These are phyloP conservation scores for Arxiozyma heterogenica DNA, from an alignment of 1,139 yeast genomes.

Conservation along the genomic window DNA sequence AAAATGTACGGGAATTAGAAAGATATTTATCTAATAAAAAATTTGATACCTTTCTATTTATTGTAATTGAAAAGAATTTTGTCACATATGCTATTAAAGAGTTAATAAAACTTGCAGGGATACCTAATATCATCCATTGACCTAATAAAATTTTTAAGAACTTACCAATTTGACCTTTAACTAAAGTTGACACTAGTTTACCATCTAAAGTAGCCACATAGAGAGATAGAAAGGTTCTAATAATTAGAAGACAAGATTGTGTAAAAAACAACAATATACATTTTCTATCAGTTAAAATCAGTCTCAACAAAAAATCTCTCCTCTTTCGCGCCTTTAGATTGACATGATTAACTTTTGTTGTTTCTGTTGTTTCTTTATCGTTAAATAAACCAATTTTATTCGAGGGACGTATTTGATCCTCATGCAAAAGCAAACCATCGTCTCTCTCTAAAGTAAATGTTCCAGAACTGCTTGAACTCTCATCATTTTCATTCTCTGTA, in stretches of 20 bases:
- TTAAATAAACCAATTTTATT: neutral
- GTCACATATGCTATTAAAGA: constrained; percentile 67
- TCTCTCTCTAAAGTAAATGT: neutral
- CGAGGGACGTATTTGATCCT: neutral
- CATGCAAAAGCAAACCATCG: neutral
- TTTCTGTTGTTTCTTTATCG: neutral
- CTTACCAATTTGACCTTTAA: constrained; percentile 55
- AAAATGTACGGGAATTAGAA: constrained; percentile 26
- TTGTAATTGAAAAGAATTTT: constrained; percentile 53
- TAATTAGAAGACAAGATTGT: constrained; percentile 55
- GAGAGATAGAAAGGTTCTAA: constrained; percentile 67
- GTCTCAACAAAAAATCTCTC: constrained; percentile 19
- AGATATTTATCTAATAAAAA: constrained; percentile 45
- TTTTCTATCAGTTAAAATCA: constrained; percentile 25
- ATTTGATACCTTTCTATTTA: constrained; percentile 58
- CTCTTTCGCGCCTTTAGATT: neutral
- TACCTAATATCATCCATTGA: constrained; percentile 76
- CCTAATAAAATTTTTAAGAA: constrained; percentile 53
- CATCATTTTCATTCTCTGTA: constrained; percentile 2
- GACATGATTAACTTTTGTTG: neutral
- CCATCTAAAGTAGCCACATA: constrained; percentile 88
- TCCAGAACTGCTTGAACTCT: neutral
- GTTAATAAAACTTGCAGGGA: constrained; percentile 80
- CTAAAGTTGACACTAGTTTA: constrained; percentile 69
- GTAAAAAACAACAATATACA: constrained; percentile 34